Base-by-base conservation (phyloP, 2,329 filamentous ascomycete species). In the Cryphonectria parasitica region DNA sequence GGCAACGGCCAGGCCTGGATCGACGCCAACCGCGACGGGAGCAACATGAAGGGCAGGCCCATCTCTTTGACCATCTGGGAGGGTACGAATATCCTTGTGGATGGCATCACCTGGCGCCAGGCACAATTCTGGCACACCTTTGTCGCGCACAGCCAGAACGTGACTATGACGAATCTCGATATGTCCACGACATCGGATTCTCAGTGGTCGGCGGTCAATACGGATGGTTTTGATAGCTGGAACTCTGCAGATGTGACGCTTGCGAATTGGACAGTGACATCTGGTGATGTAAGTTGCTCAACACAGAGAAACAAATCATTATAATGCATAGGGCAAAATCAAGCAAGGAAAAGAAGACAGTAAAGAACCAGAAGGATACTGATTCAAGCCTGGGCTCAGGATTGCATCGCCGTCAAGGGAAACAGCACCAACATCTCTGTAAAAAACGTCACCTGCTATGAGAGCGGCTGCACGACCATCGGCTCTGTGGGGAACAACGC, bases 121-220 rank as follows among this genome's bases (percentile, higher is more conserved):
- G 77, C 80, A 4, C 84, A 86, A 72, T 86, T 86, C 75, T 86
- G 85, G 85, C 83, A 82, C 64, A 83, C 79, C 0, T 82, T 83
- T 72, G 78, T 83, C 11, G 83, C 83, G 25, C 78, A 85, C 70
- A 83, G 81, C 58, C 78, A 83, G 72, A 86, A 86, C 70, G 79
- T 86, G 67, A 85, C 83, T 15, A 83, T 87, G 80, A 85, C 83
- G 13, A 86, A 86, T 71, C 77, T 86, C n/a, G 83, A 84, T 67
- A 85, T 86, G 80, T 84, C 84, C 73, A 80, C 84, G 0, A 83
- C 80, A 2, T 84, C 81, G 45, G 80, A 79, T 67, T 82, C 81
- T 39, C 78, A 81, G 68, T 84, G 81, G 80, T 79, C 75, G 52
- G 83, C 83, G 1, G 81, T 84, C 19, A 86, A 86, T 71, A 86